Evolutionary conservation across 495 filamentous ascomycete genomes (phyloP), one percentile per base, ranked within the genome.

Genomic region (Talaromyces ruber): DNA sequence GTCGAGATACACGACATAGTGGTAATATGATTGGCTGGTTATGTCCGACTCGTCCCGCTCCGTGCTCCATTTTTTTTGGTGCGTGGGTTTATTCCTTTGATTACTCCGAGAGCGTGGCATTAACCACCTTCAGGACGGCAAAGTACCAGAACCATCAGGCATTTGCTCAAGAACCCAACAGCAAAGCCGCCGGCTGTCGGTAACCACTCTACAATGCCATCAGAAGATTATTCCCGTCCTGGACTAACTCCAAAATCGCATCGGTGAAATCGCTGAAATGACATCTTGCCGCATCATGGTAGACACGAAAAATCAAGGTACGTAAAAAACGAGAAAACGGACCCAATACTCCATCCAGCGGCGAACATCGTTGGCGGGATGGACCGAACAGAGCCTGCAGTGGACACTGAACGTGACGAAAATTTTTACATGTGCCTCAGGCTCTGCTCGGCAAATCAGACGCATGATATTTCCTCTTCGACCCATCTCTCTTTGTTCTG

Each of bases 71-170:
- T 28, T 26, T 25, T 28, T 9, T 1, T 2, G 21, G 50, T 59
- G 64, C 65, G 59, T 64, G 62, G 34, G 7, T 5, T n/a, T 62
- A 25, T 18, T 1, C 16, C 14, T 37, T 26, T 28, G 12, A 28
- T 21, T 34, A 16, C 26, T 30, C 14, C 30, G 37, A 59, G 51
- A 18, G 12, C 29, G 65, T 69, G 67, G 67, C 61, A 69, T 59
- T 65, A 67, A 32, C n/a, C n/a, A n/a, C n/a, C n/a, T n/a, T n/a
- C n/a, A n/a, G n/a, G n/a, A n/a, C n/a, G n/a, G n/a, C n/a, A n/a
- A n/a, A n/a, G 12, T 21, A n/a, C 7, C 32, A 52, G 25, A 25
- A 28, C 14, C 9, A 53, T 53, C n/a, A 28, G 22, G 21, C 50
- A 24, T 22, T 0, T 53, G 25, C 21, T 53, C 21, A 25, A n/a